These are phyloP conservation scores for Heracleum sosnowskyi DNA, from an alignment of 129 eudicot genomes.

Conservation along the genomic window DNA sequence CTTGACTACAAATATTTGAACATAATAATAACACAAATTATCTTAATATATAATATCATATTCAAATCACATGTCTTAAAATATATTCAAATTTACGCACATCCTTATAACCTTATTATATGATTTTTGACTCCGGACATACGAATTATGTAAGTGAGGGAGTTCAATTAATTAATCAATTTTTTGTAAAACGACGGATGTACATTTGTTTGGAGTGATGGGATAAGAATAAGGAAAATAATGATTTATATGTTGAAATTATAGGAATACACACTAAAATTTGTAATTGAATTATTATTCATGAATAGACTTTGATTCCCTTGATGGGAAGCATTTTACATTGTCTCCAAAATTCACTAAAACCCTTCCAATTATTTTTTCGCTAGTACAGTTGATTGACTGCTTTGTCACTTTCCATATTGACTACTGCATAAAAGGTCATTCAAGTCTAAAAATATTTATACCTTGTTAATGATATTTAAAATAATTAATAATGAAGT, in stretches of 20 bases:
- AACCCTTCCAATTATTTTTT: not conserved
- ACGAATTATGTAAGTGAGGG: too few species aligned
- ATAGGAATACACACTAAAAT: not conserved
- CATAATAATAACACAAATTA: too few species aligned
- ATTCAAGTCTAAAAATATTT: too few species aligned
- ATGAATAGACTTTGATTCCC: not conserved
- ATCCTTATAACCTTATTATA: too few species aligned
- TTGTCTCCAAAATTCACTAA: constrained; percentile 21
- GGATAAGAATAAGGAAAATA: not conserved
- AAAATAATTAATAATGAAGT: too few species aligned
- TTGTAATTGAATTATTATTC: not conserved
- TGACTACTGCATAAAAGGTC: not conserved
- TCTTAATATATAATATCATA: too few species aligned
- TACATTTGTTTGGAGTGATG: not conserved
- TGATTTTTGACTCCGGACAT: too few species aligned
- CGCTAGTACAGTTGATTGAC: constrained; percentile 12
- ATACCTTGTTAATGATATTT: too few species aligned
- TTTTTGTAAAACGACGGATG: not conserved
- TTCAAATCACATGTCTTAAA: too few species aligned
- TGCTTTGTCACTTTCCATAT: constrained; percentile 13
- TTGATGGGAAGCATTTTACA: constrained; percentile 36
- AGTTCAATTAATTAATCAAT: not conserved
- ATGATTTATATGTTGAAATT: not conserved
- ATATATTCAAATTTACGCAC: too few species aligned
- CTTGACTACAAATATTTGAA: too few species aligned